A percentile compares a stretch with the other conserved stretches of the same genome.
These are phyloP conservation scores for Ustilago sp. DNA, from an alignment of 1,284 basidiomycete genomes.

Conservation along the genomic window DNA sequence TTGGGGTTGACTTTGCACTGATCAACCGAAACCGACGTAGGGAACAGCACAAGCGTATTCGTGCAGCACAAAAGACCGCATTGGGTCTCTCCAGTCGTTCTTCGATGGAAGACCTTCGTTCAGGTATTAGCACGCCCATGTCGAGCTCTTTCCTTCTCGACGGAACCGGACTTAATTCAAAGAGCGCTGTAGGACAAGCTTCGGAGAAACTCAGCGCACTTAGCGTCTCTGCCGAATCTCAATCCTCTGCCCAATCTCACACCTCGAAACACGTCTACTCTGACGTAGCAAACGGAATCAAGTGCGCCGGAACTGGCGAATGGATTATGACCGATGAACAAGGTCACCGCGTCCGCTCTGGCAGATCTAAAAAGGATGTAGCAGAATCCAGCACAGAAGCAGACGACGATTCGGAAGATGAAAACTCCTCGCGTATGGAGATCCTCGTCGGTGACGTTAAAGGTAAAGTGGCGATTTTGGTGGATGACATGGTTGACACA, in stretches of 20 bases:
- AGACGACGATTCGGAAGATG: constrained; percentile 63
- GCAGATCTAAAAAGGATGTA: constrained; percentile 38
- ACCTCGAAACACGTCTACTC: constrained; percentile 42
- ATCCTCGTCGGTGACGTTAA: constrained; percentile 95
- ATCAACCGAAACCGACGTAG: constrained; percentile 83
- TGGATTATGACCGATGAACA: constrained; percentile 67
- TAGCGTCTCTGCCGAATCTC: constrained; percentile 34
- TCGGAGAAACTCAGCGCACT: constrained; percentile 48
- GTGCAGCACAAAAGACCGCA: constrained; percentile 46
- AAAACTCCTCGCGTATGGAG: constrained; percentile 78
- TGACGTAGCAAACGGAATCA: constrained; percentile 68
- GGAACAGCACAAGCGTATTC: constrained; percentile 61
- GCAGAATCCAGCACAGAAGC: constrained; percentile 24
- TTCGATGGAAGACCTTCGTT: constrained; percentile 53
- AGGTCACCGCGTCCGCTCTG: constrained; percentile 58
- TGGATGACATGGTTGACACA: constrained; percentile 99
- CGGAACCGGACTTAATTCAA: constrained; percentile 36
- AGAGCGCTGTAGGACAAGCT: constrained; percentile 24
- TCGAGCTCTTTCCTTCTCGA: constrained; percentile 55
- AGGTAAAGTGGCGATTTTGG: constrained; percentile 88
- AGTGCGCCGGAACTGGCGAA: constrained; percentile 70
- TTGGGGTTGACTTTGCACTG: constrained; percentile 94
- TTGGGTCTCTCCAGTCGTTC: constrained; percentile 45
- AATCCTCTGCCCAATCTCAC: constrained; percentile 19
- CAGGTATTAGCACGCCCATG: constrained; percentile 59